Conservation (phyloP, 2,329 filamentous ascomycete species). For the Pseudogymnoascus sp. region DNA sequence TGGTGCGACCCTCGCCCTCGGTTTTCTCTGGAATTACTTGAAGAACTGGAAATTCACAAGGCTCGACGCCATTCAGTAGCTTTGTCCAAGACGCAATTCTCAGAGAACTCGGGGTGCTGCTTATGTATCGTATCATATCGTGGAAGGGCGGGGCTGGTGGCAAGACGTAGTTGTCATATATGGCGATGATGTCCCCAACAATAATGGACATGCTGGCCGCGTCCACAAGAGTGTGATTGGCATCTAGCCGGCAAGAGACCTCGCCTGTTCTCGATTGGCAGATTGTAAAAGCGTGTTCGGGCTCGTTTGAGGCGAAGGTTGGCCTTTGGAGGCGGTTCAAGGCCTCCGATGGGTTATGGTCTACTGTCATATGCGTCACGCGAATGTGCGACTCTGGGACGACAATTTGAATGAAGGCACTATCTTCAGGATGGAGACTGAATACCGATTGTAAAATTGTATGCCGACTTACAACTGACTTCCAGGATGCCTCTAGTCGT, state of each 20-base stretch:
- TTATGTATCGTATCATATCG: neutral
- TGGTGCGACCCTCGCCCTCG: constrained; percentile 12
- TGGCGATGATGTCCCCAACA: constrained; percentile 6
- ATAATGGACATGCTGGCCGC: constrained; percentile 9
- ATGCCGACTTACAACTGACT: neutral
- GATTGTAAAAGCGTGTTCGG: neutral
- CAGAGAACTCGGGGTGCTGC: neutral
- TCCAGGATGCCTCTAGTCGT: neutral
- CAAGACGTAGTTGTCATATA: constrained; percentile 2
- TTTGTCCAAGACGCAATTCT: constrained; percentile 22
- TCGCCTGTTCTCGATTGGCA: constrained; percentile 6
- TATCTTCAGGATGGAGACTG: neutral
- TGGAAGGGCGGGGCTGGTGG: neutral
- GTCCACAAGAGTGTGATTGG: constrained; percentile 6
- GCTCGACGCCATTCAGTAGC: constrained; percentile 21
- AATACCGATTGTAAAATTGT: constrained; percentile 2
- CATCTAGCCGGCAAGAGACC: neutral
- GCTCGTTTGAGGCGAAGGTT: neutral
- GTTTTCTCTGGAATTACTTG: constrained; percentile 14
- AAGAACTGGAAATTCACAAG: constrained; percentile 30
- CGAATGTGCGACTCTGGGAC: neutral
- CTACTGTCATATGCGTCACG: neutral
- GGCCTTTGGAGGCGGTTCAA: neutral
- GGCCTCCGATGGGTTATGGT: neutral
- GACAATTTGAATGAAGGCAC: neutral